phyloP scores from a whole-genome alignment of 2,329 filamentous ascomycete species.

The Colletotrichum cuscutae region DNA sequence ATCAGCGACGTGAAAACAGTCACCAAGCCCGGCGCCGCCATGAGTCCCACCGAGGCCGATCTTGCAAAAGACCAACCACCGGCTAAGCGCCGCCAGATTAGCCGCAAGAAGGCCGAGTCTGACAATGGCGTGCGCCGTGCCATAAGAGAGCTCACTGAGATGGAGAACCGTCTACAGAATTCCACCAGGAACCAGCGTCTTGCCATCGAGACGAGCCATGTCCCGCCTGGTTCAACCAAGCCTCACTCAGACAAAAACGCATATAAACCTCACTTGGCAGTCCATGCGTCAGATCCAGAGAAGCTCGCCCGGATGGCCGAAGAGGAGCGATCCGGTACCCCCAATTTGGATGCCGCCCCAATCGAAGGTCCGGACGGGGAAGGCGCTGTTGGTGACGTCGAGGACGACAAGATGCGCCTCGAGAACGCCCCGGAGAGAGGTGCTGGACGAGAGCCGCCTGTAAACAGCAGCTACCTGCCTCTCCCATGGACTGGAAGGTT shows the following conservation, averaged over 20 bases:
- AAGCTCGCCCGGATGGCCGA: conserved; percentile 13
- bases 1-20: conserved; percentile 25
- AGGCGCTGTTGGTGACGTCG: conserved; percentile 36
- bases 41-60: background rate
- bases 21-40: conserved; percentile 17
- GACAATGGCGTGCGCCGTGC: conserved; percentile 49
- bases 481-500: conserved; percentile 90
- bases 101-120: conserved; percentile 15
- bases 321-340: conserved; percentile 22
- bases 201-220: conserved; percentile 54
- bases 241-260: background rate
- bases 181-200: conserved; percentile 57
- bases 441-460: conserved; percentile 71
- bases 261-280: background rate
- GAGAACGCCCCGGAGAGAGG: conserved; percentile 47
- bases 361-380: conserved; percentile 39
- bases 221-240: conserved; percentile 31
- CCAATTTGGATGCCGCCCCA: conserved; percentile 36
- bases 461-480: conserved; percentile 86
- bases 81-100: conserved; percentile 23
- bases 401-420: conserved; percentile 20
- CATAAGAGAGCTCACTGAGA: conserved; percentile 57
- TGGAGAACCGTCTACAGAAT: conserved; percentile 58
- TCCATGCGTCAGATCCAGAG: conserved; percentile 8
- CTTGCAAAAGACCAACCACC: background rate